Percentiles rank a stretch among this genome's conserved stretches.
These are phyloP conservation scores for Pleurotus cornucopiae DNA, from an alignment of 768 basidiomycete genomes.

Conservation along the genomic window DNA sequence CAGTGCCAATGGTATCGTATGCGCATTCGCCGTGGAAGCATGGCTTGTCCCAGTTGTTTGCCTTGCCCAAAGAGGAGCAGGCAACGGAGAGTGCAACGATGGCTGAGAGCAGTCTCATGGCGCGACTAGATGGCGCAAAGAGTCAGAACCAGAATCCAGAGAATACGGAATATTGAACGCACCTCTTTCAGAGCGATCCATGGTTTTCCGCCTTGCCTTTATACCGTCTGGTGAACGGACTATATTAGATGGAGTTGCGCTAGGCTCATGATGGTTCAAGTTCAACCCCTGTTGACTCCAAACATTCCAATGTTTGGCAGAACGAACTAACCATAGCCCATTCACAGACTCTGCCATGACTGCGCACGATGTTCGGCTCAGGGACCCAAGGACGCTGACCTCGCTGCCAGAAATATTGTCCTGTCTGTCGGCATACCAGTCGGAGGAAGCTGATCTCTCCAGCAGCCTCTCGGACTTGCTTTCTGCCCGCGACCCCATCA, in stretches of 20 bases:
- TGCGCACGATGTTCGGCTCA: background rate
- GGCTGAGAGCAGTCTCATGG: background rate
- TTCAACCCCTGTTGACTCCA: no score
- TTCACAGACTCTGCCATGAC: no score
- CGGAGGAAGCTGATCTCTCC: constrained; percentile 75
- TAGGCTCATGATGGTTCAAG: no score
- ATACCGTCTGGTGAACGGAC: no score
- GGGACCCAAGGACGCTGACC: constrained; percentile 45
- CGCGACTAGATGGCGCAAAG: background rate
- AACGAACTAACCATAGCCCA: no score
- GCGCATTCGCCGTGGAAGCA: constrained; percentile 20
- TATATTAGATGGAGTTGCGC: no score
- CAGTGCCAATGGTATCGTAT: constrained; percentile 12
- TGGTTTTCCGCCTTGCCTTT: no score
- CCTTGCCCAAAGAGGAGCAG: background rate
- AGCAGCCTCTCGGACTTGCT: constrained; percentile 68
- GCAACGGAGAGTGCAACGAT: background rate
- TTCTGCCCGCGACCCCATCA: constrained; percentile 62
- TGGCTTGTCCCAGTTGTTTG: constrained; percentile 21
- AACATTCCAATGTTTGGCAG: no score
- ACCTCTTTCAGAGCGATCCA: background rate
- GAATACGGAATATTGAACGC: background rate
- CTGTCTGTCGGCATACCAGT: constrained; percentile 70
- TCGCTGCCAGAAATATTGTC: constrained; percentile 67
- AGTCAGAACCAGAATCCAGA: no score